phyloP scores from a whole-genome alignment of 257 asterid species.

The Salvia rosmarinus region DNA sequence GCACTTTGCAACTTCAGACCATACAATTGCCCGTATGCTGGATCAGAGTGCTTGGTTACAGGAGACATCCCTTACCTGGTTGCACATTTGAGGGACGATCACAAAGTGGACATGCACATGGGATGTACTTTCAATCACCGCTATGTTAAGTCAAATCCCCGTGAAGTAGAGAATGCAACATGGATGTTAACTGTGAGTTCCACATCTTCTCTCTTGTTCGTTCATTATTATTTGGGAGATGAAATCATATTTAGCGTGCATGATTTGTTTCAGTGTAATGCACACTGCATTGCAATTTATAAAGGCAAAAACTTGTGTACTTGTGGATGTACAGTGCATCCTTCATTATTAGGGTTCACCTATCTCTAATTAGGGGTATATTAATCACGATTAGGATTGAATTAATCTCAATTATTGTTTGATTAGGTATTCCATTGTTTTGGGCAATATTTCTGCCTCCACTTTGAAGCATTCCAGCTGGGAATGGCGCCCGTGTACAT shows the following conservation, averaged over 20 bases:
- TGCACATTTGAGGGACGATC: constrained; percentile 79
- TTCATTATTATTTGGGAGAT: not conserved
- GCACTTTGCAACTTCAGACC: constrained; percentile 82
- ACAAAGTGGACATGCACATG: constrained; percentile 91
- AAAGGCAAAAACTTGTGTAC: no score
- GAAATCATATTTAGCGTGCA: no score
- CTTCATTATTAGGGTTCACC: no score
- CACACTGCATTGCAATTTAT: no score
- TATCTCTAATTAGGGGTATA: no score
- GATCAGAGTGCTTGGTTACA: constrained; percentile 77
- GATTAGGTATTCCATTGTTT: constrained; percentile 75
- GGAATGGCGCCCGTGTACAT: constrained; percentile 82
- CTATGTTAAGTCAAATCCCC: constrained; percentile 88
- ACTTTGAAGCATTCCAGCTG: constrained; percentile 81
- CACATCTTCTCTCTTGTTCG: constrained; percentile 11
- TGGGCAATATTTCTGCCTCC: constrained; percentile 83
- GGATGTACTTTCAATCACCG: constrained; percentile 92
- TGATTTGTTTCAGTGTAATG: no score
- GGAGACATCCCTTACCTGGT: constrained; percentile 85
- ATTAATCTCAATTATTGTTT: not conserved
- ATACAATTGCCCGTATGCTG: constrained; percentile 85
- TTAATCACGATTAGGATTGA: no score
- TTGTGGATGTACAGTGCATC: no score
- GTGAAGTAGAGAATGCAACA: constrained; percentile 91
- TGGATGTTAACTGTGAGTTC: constrained; percentile 90